These are phyloP conservation scores for Friedmanniomyces simplex DNA, from an alignment of 495 filamentous ascomycete species.

Conservation along the genomic window DNA sequence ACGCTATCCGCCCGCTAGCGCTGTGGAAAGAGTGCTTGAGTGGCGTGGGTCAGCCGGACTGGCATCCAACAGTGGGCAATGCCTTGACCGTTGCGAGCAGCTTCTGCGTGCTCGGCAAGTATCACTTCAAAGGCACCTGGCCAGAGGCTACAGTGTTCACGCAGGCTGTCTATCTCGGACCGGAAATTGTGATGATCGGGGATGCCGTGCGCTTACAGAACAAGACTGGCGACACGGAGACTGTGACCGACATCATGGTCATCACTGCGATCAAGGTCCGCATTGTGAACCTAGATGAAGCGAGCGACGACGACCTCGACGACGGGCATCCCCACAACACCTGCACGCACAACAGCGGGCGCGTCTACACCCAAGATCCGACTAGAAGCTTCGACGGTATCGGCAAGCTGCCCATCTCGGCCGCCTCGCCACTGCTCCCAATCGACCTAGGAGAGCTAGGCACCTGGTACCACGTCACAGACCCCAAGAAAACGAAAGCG, in stretches of 20 bases:
- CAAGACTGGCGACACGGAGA: conserved; percentile 14
- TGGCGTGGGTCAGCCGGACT: conserved; percentile 30
- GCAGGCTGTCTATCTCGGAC: conserved; percentile 46
- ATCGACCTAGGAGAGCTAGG: conserved; percentile 35
- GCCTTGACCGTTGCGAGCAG: conserved; percentile 45
- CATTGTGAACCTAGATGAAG: conserved; percentile 31
- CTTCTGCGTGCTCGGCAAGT: conserved; percentile 42
- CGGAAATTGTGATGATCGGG: conserved; percentile 42
- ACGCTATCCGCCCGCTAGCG: conserved; percentile 45
- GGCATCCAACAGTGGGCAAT: conserved; percentile 46
- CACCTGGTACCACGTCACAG: conserved; percentile 40
- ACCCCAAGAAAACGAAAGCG: conserved; percentile 22
- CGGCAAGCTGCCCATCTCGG: conserved; percentile 16
- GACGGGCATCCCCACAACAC: conserved; percentile 36
- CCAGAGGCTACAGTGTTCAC: conserved; percentile 42
- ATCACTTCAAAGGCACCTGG: conserved; percentile 44
- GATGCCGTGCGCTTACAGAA: conserved; percentile 44
- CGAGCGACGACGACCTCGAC: conserved; percentile 38
- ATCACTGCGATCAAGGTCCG: conserved; percentile 40
- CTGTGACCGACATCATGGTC: conserved; percentile 44
- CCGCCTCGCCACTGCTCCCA: conserved; percentile 25
- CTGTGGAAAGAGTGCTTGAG: conserved; percentile 40
- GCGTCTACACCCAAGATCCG: conserved; percentile 38
- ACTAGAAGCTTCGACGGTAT: conserved; percentile 21
- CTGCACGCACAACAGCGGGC: conserved; percentile 37